Conservation (phyloP, 805 yeast genomes). For the Cyberlindnera maclurae region DNA sequence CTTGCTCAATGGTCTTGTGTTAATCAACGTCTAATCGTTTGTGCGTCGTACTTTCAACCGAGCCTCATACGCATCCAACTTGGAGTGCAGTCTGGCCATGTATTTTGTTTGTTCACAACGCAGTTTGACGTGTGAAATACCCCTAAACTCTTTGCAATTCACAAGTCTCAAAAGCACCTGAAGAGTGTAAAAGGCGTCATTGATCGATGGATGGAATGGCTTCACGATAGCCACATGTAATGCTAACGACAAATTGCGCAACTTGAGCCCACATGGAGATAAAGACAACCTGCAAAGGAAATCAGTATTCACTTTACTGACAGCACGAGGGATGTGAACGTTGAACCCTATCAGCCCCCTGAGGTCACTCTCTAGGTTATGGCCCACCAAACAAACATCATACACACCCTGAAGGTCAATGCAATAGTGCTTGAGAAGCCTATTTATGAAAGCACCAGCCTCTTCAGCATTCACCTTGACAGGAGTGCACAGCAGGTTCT, state of each 20-base stretch:
- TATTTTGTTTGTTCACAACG: background rate
- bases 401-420: background rate
- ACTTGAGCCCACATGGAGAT: background rate
- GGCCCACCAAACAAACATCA: conserved; percentile 10
- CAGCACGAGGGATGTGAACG: background rate
- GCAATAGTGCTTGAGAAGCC: conserved; percentile 1
- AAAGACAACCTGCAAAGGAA: conserved; percentile 1
- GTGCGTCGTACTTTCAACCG: background rate
- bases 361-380: conserved; percentile 11
- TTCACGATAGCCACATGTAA: conserved; percentile 5
- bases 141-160: conserved; percentile 2
- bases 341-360: conserved; percentile 3
- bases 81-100: conserved; percentile 3
- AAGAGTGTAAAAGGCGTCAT: conserved; percentile 13
- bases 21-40: background rate
- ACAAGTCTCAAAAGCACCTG: conserved; percentile 8
- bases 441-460: background rate
- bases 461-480: conserved; percentile 1
- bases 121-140: background rate
- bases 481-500: conserved; percentile 5
- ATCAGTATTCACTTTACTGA: conserved; percentile 9
- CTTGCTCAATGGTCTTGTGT: background rate
- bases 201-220: conserved; percentile 14
- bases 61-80: background rate
- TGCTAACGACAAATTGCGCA: conserved; percentile 4